Percentiles rank a stretch among this genome's conserved stretches.
Conservation (phyloP, 371 early-diverging fungal species). For the Rhizopus microsporus region DNA sequence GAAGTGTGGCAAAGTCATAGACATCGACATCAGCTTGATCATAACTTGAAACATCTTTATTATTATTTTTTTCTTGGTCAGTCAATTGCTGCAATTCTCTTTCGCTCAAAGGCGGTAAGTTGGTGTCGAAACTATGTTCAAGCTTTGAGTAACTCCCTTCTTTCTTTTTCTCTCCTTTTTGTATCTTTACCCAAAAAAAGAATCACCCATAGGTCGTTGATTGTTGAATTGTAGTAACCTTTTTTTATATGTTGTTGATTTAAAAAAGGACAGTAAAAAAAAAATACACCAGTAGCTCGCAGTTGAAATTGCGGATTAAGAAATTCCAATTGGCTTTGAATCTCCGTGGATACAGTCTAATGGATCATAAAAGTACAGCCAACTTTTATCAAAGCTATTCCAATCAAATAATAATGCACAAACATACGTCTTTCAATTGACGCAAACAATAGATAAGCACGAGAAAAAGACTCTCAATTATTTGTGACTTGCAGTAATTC, state of each 20-base stretch:
- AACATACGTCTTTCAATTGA: too few species aligned
- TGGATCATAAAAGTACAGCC: too few species aligned
- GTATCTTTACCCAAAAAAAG: slow-evolving; percentile 50
- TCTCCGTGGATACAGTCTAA: slow-evolving; percentile 1
- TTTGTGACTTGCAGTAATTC: slow-evolving; percentile 17
- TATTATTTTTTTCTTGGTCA: slow-evolving; percentile 34
- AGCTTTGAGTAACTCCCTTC: background rate
- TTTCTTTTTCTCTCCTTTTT: slow-evolving; percentile 3
- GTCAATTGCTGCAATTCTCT: slow-evolving; percentile 44
- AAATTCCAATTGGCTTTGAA: slow-evolving; percentile 15
- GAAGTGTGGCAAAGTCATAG: slow-evolving; percentile 47
- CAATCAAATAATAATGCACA: too few species aligned
- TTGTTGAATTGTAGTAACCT: background rate
- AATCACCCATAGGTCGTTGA: slow-evolving; percentile 42
- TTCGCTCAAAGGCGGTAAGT: slow-evolving; percentile 56
- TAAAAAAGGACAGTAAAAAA: background rate
- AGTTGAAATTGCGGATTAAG: background rate
- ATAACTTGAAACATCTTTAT: slow-evolving; percentile 11
- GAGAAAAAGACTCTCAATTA: slow-evolving; percentile 14
- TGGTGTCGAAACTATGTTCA: slow-evolving; percentile 59
- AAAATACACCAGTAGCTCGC: background rate
- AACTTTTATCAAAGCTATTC: too few species aligned
- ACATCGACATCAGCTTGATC: slow-evolving; percentile 34
- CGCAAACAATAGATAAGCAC: too few species aligned
- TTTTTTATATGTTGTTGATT: slow-evolving; percentile 8